Base-by-base conservation (phyloP, 2,329 filamentous ascomycete genomes). In the Ophiostoma sp. region DNA sequence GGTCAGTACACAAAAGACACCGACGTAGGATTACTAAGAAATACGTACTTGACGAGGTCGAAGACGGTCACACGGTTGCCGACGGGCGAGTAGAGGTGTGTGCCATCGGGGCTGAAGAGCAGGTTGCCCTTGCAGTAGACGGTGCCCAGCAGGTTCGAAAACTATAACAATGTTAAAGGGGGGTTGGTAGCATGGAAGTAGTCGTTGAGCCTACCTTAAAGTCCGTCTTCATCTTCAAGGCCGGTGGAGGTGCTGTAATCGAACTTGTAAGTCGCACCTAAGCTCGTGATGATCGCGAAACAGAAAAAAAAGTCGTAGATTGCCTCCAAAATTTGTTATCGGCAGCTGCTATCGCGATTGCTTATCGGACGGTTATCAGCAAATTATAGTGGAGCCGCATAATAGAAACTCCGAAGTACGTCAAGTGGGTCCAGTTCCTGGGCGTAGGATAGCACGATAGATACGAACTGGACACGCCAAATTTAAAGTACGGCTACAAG, bases 91-190 rank as follows among this genome's bases (percentile, higher is more conserved):
- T 96, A 91, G 73, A 99, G 85, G 80, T 92, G 94, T 75, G 92
- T 95, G 77, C 96, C 96, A 85, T 99, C 94, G 71, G 93, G 92
- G 75, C 92, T 96, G 83, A 96, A 99, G 77, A 97, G 85, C 76
- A 99, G 86, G 78, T 98, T 99, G 80, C 96, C 95, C 86, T 93
- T 92, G 82, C 93, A 92, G 83, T 98, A 99, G 77, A 99, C 95
- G 74, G 95, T 99, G 77, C 95, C 96, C 76, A 99, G 87, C 78
- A 99, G 86, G 81, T 98, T 99, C 78, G 94, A 97, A 81, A 99
- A 99, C 93, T 97, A 75, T 1, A 41, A 18, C 45, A 41, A 41
- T n/a, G 41, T 64, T 64, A 64, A 41, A 3, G 0, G 49, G 7
- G 11, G 49, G 7, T 27, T 55, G 4, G 8, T 1, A 55, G 36